Percentiles rank a stretch among this genome's conserved stretches.
phyloP scores from a whole-genome alignment of 768 basidiomycete genomes.

The Mycena rebaudengoi region DNA sequence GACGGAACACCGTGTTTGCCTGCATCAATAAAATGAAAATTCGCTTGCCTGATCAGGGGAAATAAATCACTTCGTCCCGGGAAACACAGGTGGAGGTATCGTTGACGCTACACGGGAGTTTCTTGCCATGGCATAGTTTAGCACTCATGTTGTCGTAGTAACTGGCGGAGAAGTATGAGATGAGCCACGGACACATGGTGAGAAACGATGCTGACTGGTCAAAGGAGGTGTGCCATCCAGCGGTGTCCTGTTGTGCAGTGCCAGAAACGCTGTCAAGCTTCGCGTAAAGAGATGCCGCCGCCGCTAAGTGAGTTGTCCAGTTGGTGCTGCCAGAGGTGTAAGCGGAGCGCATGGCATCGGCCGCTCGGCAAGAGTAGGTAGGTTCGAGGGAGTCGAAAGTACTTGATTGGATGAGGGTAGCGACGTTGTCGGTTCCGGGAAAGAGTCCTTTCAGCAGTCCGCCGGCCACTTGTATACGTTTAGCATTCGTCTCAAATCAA shows the following conservation, averaged over 20 bases:
- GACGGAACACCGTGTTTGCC: conserved; percentile 61
- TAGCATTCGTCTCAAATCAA: not conserved
- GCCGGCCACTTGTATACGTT: conserved; percentile 44
- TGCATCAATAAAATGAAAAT: conserved; percentile 18
- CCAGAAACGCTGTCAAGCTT: conserved; percentile 55
- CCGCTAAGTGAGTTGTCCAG: conserved; percentile 54
- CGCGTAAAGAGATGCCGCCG: conserved; percentile 47
- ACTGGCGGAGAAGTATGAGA: conserved; percentile 34
- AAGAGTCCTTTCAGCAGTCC: conserved; percentile 56
- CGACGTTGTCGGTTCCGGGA: conserved; percentile 42
- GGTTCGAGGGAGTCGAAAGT: conserved; percentile 59
- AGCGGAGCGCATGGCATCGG: conserved; percentile 40
- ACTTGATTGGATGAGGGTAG: conserved; percentile 49
- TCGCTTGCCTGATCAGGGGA: too few species aligned
- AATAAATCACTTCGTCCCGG: conserved; percentile 45
- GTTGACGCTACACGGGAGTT: conserved; percentile 54
- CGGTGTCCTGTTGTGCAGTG: conserved; percentile 45
- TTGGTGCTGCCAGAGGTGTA: conserved; percentile 50
- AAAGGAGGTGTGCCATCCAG: conserved; percentile 59
- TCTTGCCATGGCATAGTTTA: conserved; percentile 57
- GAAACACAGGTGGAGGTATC: conserved; percentile 53
- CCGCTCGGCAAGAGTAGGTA: conserved; percentile 49
- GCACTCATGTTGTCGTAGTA: conserved; percentile 63
- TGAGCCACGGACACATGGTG: not conserved
- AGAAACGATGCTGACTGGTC: conserved; percentile 50